Evolutionary conservation across 2,329 filamentous ascomycete genomes (phyloP), one percentile per base, ranked within the genome.

Genomic region (Colletotrichum theobromicola): DNA sequence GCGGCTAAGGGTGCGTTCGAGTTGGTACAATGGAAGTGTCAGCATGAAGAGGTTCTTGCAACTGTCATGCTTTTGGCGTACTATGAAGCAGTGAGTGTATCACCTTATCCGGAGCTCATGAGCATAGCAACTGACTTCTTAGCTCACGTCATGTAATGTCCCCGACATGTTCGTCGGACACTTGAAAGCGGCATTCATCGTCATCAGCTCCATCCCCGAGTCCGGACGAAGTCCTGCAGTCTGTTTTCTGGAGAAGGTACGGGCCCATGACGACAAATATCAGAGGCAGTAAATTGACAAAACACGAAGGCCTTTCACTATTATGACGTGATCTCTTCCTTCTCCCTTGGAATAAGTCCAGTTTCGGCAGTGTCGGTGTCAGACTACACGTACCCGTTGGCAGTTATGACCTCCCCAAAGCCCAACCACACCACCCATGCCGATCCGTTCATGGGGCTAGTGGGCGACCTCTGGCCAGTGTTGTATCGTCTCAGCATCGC

Each of bases 181-280:
- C 28, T 0, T 63, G 3, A 26, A 42, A 7, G 60, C 60, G 0
- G 60, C 34, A 1, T 63, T 63, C n/a, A 13, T 63, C 1, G 26
- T 63, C 34, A 9, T 42, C 18, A 63, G 60, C 34, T 64, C 61
- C 0, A 30, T 15, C 8, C 37, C 35, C 7, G 24, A 15, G 2
- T 30, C 24, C 12, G 34, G 50, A 15, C 18, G 37, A 28, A 64
- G 35, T n/a, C 0, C 21, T 13, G 13, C 26, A 8, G 13, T 64
- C 24, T 24, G 16, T 2, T 64, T 46, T 34, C 61, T 64, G 2
- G 61, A 64, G 24, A 64, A 64, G 61, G 35, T 64, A 7, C 24
- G 21, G 18, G 0, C 35, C n/a, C 42, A 50, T n/a, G 61, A 0
- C 37, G n/a, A 9, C 0, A 21, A 30, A 61, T 0, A 9, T 8